Conservation (phyloP, 352 stramenopile species). For the Phytophthora vignae region DNA sequence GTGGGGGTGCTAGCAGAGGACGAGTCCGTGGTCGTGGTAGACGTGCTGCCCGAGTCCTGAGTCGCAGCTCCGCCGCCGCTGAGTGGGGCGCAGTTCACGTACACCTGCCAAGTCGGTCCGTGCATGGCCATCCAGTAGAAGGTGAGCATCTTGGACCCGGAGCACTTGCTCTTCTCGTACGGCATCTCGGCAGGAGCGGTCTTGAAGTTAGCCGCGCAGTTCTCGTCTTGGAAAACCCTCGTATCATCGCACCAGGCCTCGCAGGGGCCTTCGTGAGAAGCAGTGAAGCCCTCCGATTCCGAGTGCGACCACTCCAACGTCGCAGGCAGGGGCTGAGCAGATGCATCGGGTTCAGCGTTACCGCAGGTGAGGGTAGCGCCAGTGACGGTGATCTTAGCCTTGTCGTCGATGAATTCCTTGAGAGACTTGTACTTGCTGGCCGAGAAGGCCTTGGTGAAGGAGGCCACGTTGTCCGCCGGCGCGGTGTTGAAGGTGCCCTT, state of each 20-base stretch:
- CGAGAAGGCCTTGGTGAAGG: conserved; percentile 32
- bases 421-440: conserved; percentile 34
- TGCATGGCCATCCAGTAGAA: conserved; percentile 58
- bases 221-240: conserved; percentile 19
- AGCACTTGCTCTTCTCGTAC: conserved; percentile 39
- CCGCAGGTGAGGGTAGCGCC: conserved; percentile 35
- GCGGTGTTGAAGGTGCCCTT: conserved; percentile 28
- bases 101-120: conserved; percentile 47
- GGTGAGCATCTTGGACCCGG: conserved; percentile 34
- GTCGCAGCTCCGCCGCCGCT: conserved; percentile 20
- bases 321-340: conserved; percentile 22
- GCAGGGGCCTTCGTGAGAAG: conserved; percentile 49
- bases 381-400: conserved; percentile 26
- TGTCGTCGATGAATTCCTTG: conserved; percentile 27
- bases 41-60: conserved; percentile 30
- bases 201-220: conserved; percentile 34
- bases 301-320: conserved; percentile 37
- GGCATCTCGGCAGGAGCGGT: conserved; percentile 40
- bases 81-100: conserved; percentile 41
- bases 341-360: conserved; percentile 24
- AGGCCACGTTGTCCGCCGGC: conserved; percentile 30
- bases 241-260: conserved; percentile 55
- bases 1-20: conserved; percentile 14
- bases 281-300: conserved; percentile 34
- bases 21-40: conserved; percentile 15